A percentile compares a stretch with the other conserved stretches of the same genome.
phyloP scores from a whole-genome alignment of 768 basidiomycete genomes.

The Flagelloscypha sp. region DNA sequence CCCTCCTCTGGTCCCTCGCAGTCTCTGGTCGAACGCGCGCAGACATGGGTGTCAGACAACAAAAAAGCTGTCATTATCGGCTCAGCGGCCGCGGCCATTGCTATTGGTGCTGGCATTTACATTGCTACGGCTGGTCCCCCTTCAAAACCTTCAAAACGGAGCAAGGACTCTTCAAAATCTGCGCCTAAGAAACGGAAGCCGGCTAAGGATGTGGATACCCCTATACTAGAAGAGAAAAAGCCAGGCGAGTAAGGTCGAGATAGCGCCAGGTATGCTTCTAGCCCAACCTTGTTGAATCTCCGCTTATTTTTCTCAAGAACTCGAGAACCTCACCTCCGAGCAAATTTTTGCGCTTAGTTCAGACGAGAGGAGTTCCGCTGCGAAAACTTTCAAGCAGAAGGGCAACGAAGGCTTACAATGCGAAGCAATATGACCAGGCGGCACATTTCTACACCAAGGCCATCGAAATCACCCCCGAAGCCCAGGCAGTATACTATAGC shows the following conservation, averaged over 20 bases:
- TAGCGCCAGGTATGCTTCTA: constrained; percentile 22
- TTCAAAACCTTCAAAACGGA: constrained; percentile 28
- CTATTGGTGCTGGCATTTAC: constrained; percentile 70
- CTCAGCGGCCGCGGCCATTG: constrained; percentile 61
- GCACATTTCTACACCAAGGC: constrained; percentile 65
- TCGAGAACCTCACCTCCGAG: constrained; percentile 36
- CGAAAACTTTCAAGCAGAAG: constrained; percentile 57
- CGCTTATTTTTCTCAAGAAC: constrained; percentile 17
- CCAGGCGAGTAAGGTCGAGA: constrained; percentile 29
- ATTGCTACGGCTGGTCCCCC: constrained; percentile 58
- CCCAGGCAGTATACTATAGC: constrained; percentile 90
- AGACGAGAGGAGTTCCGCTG: constrained; percentile 43
- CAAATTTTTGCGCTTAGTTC: constrained; percentile 53
- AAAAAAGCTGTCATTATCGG: constrained; percentile 68
- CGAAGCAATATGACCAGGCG: constrained; percentile 50
- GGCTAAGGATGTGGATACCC: constrained; percentile 54
- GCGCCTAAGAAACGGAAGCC: constrained; percentile 53
- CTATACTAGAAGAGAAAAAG: constrained; percentile 71
- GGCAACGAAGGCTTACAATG: constrained; percentile 68
- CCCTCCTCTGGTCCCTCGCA: constrained; percentile 19
- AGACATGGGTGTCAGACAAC: constrained; percentile 67
- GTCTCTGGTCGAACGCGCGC: constrained; percentile 51
- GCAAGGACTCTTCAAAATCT: constrained; percentile 38
- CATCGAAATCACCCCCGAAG: constrained; percentile 64
- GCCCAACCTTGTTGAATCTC: constrained; percentile 6